Conservation (phyloP, 225 moss, liverwort and hornwort species). For the Pseudoscleropodium purum region DNA sequence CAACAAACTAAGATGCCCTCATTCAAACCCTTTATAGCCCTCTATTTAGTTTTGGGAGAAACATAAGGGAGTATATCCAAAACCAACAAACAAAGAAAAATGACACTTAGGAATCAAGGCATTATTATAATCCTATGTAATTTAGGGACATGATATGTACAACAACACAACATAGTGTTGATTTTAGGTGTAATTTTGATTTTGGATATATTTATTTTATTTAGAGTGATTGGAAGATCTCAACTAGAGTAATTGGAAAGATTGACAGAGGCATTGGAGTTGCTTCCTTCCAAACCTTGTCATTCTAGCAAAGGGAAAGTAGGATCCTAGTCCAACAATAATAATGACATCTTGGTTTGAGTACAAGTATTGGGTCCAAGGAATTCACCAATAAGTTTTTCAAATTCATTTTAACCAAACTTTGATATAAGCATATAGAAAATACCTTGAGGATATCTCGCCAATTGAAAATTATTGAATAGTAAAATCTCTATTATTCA, state of each 20-base stretch:
- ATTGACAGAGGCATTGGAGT: neutral
- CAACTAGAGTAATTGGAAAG: neutral
- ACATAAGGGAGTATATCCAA: neutral
- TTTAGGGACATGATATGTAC: neutral
- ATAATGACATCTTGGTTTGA: accelerated
- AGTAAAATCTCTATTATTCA: neutral
- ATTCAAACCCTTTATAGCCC: too few relatives aligned
- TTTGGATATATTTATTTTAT: neutral
- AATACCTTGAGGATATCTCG: accelerated
- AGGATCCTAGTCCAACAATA: neutral
- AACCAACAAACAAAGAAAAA: neutral
- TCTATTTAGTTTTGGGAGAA: neutral
- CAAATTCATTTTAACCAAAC: neutral
- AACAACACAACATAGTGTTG: neutral
- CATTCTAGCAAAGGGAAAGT: accelerated
- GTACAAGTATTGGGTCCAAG: neutral
- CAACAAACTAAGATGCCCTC: neutral
- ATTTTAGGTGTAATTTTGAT: neutral
- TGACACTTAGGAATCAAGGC: accelerated
- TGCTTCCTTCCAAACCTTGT: neutral
- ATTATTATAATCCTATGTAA: neutral
- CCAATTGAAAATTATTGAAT: neutral
- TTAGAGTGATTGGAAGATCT: neutral
- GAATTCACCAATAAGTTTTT: neutral
- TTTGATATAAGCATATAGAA: neutral